These are phyloP conservation scores for Yamadazyma dushanensis DNA, from an alignment of 1,139 yeast species.

Conservation along the genomic window DNA sequence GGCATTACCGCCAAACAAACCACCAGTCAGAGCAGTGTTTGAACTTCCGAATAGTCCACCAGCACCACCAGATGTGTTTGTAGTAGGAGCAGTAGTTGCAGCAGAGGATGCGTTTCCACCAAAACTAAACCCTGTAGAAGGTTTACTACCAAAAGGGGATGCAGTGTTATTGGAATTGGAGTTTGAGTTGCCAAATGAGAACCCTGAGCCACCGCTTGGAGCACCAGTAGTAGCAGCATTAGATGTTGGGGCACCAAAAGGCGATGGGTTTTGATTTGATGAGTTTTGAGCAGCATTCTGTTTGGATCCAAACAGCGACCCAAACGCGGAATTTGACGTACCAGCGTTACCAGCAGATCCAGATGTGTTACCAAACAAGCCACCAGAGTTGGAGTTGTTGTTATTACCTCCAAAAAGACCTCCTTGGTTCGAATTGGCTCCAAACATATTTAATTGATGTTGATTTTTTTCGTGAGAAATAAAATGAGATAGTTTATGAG, in stretches of 20 bases:
- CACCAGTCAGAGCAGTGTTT: slow-evolving; percentile 15
- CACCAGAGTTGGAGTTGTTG: slow-evolving; percentile 4
- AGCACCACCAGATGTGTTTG: slow-evolving; percentile 5
- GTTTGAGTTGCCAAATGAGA: slow-evolving; percentile 16
- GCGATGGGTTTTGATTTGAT: neutral
- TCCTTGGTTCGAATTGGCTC: slow-evolving; percentile 7
- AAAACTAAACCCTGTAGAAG: slow-evolving; percentile 16
- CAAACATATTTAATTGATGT: slow-evolving; percentile 6
- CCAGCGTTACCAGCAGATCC: neutral
- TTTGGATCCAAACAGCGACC: slow-evolving; percentile 4
- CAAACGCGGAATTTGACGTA: neutral
- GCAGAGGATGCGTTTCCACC: slow-evolving; percentile 8
- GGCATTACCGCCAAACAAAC: slow-evolving; percentile 14
- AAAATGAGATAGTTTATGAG: too few relatives aligned
- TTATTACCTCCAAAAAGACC: slow-evolving; percentile 1
- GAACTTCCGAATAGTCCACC: slow-evolving; percentile 14
- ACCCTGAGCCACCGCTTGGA: slow-evolving; percentile 16
- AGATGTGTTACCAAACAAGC: slow-evolving; percentile 5
- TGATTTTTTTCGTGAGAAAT: slow-evolving; percentile 2
- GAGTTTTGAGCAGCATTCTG: slow-evolving; percentile 1
- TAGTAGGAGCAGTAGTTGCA: slow-evolving; percentile 3
- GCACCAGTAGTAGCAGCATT: slow-evolving; percentile 6
- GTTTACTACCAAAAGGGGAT: slow-evolving; percentile 19
- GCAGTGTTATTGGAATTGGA: slow-evolving; percentile 5
- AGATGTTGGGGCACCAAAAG: slow-evolving; percentile 1